Conservation (phyloP, 306 rosid genomes). For the Trifolium subterraneum region DNA sequence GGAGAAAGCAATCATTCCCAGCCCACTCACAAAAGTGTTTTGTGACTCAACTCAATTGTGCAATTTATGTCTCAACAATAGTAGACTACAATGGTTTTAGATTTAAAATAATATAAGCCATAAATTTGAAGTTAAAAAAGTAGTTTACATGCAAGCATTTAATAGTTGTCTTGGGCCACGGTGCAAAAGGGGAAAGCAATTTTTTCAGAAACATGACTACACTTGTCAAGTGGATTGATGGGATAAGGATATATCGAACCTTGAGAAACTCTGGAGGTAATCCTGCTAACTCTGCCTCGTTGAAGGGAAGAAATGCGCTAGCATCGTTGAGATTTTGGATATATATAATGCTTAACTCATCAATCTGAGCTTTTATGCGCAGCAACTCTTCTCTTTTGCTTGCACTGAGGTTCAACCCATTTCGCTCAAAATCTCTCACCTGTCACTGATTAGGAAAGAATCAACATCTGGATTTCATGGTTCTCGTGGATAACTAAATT, state of each 20-base stretch:
- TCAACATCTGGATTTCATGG: slow-evolving; percentile 59
- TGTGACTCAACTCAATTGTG: background rate
- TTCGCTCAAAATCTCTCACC: slow-evolving; percentile 92
- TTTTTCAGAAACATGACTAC: slow-evolving; percentile 31
- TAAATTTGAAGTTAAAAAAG: slow-evolving; percentile 29
- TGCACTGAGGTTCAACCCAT: slow-evolving; percentile 88
- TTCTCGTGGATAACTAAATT: slow-evolving; percentile 34
- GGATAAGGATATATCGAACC: slow-evolving; percentile 54
- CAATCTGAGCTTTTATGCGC: slow-evolving; percentile 73
- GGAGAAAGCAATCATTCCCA: slow-evolving; percentile 38
- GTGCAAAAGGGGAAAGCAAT: slow-evolving; percentile 2
- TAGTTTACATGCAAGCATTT: slow-evolving; percentile 7
- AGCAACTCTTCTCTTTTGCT: slow-evolving; percentile 86
- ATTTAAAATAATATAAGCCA: slow-evolving; percentile 30
- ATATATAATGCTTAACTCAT: slow-evolving; percentile 74
- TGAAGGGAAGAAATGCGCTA: slow-evolving; percentile 61
- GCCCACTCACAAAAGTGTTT: background rate
- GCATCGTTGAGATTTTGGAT: slow-evolving; percentile 79
- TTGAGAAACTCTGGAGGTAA: slow-evolving; percentile 77
- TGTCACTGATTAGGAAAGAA: slow-evolving; percentile 92
- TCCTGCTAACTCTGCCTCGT: slow-evolving; percentile 78
- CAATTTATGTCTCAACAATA: slow-evolving; percentile 1
- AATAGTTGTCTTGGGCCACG: slow-evolving; percentile 29
- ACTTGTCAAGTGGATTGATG: slow-evolving; percentile 20
- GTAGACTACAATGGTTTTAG: background rate